Evolutionary conservation across 331 rosid species (phyloP), one percentile per base, ranked within the genome.

Genomic region (Quercus lobata): DNA sequence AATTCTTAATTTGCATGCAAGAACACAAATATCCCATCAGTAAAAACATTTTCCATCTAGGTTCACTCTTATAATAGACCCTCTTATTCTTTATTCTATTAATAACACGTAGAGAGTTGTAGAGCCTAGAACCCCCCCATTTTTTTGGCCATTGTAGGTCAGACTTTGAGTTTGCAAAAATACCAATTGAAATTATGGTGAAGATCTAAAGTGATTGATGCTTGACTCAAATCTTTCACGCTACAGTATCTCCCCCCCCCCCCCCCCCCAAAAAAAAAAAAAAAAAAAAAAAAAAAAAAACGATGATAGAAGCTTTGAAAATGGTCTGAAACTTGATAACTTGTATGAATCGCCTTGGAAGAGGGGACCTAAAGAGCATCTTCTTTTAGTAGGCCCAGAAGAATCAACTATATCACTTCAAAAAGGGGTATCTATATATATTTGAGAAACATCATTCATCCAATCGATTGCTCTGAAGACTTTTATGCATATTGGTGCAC

Each of bases 331-430:
- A 32, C 46, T 57, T 9, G 57, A 62, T 34, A 41, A 73, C 22
- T 52, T 34, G 29, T 56, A 58, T 30, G 77, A 5, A 66, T 57
- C 30, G 44, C 21, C 25, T 72, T 16, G 29, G 11, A 52, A 25
- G 78, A 80, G 83, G 80, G 90, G 90, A 75, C 84, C 87, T 70
- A 60, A 46, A 49, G 37, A 79, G 88, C 81, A 83, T 81, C 82
- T 69, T 79, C 3, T 46, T 56, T 57, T 29, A 63, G 87, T 84
- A 73, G 94, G 90, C 54, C 92, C 90, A 46, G 58, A 41, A 81
- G 84, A 86, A 90, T 88, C 88, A 7, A 79, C 76, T 30, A 72
- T 46, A 79, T 81, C 87, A 66, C 82, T 76, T 82, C 86, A 73
- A 32, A 88, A 79, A 77, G 88, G 63, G 32, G 77, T 21, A 61